A percentile compares a stretch with the other conserved stretches of the same genome.
phyloP scores from a whole-genome alignment of 441 rosid species.

The Pelargonium myrrhifolium region DNA sequence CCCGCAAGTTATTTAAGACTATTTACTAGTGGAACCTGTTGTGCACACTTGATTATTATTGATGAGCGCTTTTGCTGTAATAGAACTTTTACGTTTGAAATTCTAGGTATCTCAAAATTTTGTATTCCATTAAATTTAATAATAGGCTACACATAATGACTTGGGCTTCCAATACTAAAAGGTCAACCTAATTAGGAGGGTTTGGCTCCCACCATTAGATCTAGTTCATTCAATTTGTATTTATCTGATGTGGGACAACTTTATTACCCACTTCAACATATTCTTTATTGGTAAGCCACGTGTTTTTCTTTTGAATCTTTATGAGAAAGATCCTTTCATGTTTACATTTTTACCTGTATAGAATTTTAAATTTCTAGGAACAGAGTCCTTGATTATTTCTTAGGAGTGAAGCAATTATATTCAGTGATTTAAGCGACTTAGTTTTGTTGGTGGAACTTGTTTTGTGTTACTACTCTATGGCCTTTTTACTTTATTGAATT shows the following conservation, averaged over 20 bases:
- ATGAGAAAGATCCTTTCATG: neutral
- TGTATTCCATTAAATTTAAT: neutral
- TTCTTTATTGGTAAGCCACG: neutral
- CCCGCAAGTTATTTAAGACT: neutral
- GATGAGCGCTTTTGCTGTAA: too few relatives aligned
- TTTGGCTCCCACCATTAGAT: too few relatives aligned
- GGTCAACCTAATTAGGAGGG: too few relatives aligned
- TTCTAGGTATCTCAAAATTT: too few relatives aligned
- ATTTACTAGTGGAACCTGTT: neutral
- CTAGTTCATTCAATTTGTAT: too few relatives aligned
- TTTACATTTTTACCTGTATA: neutral
- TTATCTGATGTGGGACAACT: too few relatives aligned
- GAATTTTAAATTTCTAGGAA: neutral
- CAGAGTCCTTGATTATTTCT: neutral
- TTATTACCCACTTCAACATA: too few relatives aligned
- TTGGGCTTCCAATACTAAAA: too few relatives aligned
- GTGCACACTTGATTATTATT: neutral
- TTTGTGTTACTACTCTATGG: neutral
- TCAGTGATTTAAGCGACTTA: neutral
- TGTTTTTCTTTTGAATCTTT: neutral
- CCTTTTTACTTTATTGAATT: constrained; percentile 5
- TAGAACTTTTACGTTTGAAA: too few relatives aligned
- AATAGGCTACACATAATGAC: too few relatives aligned
- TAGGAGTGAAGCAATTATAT: neutral
- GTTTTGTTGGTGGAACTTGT: neutral